Evolutionary conservation across 1,284 basidiomycete genomes (phyloP), one percentile per base, ranked within the genome.

Genomic region (Cryptococcus hybrid): DNA sequence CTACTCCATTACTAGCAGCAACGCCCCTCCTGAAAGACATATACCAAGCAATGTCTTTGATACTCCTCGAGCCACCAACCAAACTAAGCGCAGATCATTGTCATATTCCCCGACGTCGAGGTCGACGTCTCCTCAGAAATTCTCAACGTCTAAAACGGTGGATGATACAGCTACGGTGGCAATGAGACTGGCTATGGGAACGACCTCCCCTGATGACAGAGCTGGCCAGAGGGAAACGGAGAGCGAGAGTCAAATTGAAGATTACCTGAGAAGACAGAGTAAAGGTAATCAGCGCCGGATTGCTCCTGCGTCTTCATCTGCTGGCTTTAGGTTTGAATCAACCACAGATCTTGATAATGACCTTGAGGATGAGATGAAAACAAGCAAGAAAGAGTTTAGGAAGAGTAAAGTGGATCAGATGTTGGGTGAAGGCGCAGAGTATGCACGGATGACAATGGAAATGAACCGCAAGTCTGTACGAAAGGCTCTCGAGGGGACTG

Each of bases 341-440:
- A 40, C 52, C 7, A 46, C 49, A 12, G 54, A 55, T 11, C 34
- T 61, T 8, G 43, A 50, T 43, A 49, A 24, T 24, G 24, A 24
- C 24, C 24, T 24, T 1, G 49, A 56, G 12, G n/a, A 45, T 3
- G 34, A 15, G 24, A 44, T 12, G 51, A 13, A 43, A 24, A 12
- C 8, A 35, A 15, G 43, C 15, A 50, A 15, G 39, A 48, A 15
- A 12, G 30, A 15, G 7, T 13, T 15, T 15, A 39, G 34, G 35
- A 49, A 39, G 45, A 62, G 59, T 53, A 70, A 68, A 48, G 54
- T 69, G 2, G 65, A 64, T 30, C 59, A 65, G 36, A 51, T 70
- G 15, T 51, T 69, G 9, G 66, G 70, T 18, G 54, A 62, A 39
- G 70, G 69, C 7, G 66, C 68, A 34, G 62, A 62, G 52, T 59